Evolutionary conservation across 495 filamentous ascomycete species (phyloP), one percentile per base, ranked within the genome.

Genomic region (Aspergillus leporis): DNA sequence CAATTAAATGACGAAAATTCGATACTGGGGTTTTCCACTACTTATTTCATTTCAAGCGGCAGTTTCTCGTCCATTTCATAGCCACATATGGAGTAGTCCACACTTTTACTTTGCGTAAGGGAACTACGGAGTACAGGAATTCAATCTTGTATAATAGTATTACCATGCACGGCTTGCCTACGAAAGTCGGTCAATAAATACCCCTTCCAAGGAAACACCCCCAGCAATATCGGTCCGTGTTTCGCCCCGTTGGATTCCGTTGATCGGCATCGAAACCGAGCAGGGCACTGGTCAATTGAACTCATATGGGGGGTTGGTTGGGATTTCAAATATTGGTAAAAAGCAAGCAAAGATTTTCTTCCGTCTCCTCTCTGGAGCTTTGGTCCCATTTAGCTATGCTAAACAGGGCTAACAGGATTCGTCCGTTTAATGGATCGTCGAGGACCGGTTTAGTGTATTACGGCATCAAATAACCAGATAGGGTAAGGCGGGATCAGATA

Each of bases 401-500:
- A 36, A 50, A 60, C 43, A 9, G 7, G 58, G 46, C 36, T 43
- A 52, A 43, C 32, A 34, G 25, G 51, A 53, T 7, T 21, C 10
- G 40, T 52, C 28, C 53, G 53, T 43, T 51, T n/a, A 30, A 7
- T 13, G n/a, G 51, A 50, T 30, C 23, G 43, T 49, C 41, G 31
- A 31, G 41, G 32, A 38, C 18, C n/a, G 40, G 7, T 30, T 58
- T 58, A 14, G 50, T 46, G 52, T 38, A 55, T 55, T 60, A 60
- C 58, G 52, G 49, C 45, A 52, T 55, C 49, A 55, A 49, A 45
- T 30, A 45, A 19, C 59, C 54, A 23, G 41, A 60, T 40, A 13
- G 12, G 65, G 59, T 58, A 64, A 56, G 51, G 55, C 40, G 59
- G 38, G 54, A 67, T 67, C 65, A 64, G 65, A 67, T 67, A 67